Evolutionary conservation across 2,329 filamentous ascomycete species (phyloP).

Genomic region (Verticillium tricorpus): DNA sequence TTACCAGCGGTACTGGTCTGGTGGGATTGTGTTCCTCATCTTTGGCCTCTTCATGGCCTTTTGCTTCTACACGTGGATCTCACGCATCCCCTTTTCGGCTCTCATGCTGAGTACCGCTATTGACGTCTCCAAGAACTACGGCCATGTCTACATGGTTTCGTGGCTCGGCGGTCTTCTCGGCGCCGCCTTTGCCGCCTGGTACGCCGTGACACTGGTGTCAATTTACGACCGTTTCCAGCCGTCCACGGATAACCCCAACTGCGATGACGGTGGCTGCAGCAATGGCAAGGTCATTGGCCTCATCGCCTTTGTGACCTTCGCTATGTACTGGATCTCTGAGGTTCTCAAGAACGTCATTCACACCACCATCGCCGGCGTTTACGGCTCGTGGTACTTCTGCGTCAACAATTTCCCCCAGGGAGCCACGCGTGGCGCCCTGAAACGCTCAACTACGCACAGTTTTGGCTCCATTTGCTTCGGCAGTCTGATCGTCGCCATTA

Average conservation of each 20-base stretch:
- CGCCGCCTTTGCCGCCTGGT: constrained; percentile 78
- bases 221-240: constrained; percentile 84
- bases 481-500: constrained; percentile 78
- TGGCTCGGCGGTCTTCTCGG: constrained; percentile 75
- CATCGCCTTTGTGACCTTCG: constrained; percentile 82
- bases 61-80: constrained; percentile 86
- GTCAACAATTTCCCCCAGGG: constrained; percentile 65
- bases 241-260: constrained; percentile 43
- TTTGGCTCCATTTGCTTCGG: constrained; percentile 90
- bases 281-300: constrained; percentile 76
- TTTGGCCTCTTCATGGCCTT: constrained; percentile 77
- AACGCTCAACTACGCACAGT: constrained; percentile 79
- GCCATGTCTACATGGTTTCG: constrained; percentile 83
- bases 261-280: constrained; percentile 61
- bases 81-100: constrained; percentile 83
- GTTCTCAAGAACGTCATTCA: constrained; percentile 94
- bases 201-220: constrained; percentile 77
- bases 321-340: constrained; percentile 91
- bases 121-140: constrained; percentile 76
- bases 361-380: constrained; percentile 80
- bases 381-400: constrained; percentile 91
- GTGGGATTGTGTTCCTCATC: constrained; percentile 81
- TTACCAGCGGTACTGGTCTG: constrained; percentile 69
- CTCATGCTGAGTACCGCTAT: constrained; percentile 85
- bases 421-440: constrained; percentile 78